Base-by-base conservation (phyloP, 345 rosid genomes). In the Gossypioides kirkii region DNA sequence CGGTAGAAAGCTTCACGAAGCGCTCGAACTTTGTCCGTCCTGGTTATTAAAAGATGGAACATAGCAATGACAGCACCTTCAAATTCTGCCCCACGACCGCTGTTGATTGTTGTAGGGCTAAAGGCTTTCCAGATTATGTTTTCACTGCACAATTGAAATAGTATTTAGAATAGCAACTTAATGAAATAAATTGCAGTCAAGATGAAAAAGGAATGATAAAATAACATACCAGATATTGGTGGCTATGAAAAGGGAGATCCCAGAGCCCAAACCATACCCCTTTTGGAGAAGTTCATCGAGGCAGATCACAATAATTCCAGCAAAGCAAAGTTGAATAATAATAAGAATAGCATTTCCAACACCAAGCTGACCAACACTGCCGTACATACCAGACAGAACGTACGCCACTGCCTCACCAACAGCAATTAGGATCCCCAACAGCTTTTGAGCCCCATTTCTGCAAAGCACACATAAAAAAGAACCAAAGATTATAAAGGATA, bases 11-110 rank as follows among this genome's bases (percentile, higher is more conserved):
- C 92, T 80, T 88, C 90, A 17, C 87, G 83, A 13, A 90, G 87
- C 5, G 92, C 92, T 55, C 88, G 84, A 58, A 86, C 87, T 73
- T 90, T 90, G 73, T 88, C 86, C 3, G 86, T 73, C 75, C 85
- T 80, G 13, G 88, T 88, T 36, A 88, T 88, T 73, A 90, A 23
- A 63, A 86, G 80, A 78, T 88, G 92, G 84, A 90, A 87, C 74
- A 89, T 71, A 7, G 94, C 91, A 14, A 87, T 89, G 60, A 89
- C 86, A 77, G 94, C 94, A 59, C 94, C 94, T 84, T 89, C 94
- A 14, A 89, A 89, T 74, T 89, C 91, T 79, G 91, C 91, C 36
- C 90, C 91, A 36, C 94, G 79, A 9, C 94, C 94, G 5, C 87
- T 89, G 76, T 89, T 87, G 70, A 89, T 87, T 28, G 92, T 87